A percentile compares a stretch with the other conserved stretches of the same genome.
Conservation (phyloP, 2,329 filamentous ascomycete genomes). For the Penicillium sumatraense region DNA sequence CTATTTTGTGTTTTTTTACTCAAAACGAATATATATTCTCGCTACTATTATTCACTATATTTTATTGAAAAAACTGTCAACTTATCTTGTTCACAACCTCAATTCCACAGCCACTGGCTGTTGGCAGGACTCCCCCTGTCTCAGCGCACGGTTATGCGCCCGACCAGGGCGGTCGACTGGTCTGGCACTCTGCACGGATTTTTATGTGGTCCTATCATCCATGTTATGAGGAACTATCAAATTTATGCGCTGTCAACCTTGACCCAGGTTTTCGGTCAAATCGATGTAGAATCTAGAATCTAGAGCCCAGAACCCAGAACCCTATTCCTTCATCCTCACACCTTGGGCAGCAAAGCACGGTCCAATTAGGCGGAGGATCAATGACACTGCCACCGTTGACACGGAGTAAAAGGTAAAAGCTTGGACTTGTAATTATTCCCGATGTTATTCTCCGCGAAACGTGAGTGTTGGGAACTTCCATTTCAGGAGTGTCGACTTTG, state of each 20-base stretch:
- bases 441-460: not conserved
- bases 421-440: no score
- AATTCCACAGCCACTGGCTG: no score
- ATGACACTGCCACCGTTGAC: not conserved
- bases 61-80: no score
- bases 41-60: no score
- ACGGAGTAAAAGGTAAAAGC: no score
- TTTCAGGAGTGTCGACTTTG: no score
- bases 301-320: no score
- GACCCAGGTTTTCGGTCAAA: not conserved
- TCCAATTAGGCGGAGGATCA: not conserved
- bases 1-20: no score
- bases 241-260: not conserved
- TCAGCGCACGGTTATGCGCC: not conserved
- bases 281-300: not conserved
- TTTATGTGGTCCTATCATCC: not conserved
- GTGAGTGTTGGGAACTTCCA: no score
- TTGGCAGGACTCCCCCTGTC: not conserved
- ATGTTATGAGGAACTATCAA: not conserved
- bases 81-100: no score
- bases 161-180: not conserved
- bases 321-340: no score
- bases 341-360: slow-evolving; percentile 1
- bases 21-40: no score
- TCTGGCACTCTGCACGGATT: not conserved